Conservation (phyloP, 305 asterid species). For the Galium porrigens region DNA sequence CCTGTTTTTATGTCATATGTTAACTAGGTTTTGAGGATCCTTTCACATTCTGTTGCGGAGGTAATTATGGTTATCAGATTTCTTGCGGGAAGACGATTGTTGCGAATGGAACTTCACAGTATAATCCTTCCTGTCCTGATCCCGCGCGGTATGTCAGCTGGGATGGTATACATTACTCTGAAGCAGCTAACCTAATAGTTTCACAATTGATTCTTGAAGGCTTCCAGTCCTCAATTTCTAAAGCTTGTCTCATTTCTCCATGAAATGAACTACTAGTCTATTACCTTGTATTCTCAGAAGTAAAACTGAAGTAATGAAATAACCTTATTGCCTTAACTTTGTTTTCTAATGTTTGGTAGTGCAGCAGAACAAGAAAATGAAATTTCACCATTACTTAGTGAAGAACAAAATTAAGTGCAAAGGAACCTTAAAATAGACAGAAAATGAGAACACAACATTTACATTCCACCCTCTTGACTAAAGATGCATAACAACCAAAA, state of each 20-base stretch:
- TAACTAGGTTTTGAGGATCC: constrained; percentile 19
- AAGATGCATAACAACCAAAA: not conserved
- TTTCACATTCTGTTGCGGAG: constrained; percentile 17
- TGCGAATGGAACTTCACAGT: constrained; percentile 17
- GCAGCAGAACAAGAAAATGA: constrained; percentile 38
- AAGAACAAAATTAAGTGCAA: constrained; percentile 13
- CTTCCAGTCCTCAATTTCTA: constrained; percentile 12
- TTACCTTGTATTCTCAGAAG: not conserved
- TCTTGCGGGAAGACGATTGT: constrained; percentile 17
- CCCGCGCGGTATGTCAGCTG: constrained; percentile 23
- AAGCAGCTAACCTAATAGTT: constrained; percentile 23
- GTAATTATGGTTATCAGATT: constrained; percentile 14
- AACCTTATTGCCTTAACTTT: not conserved
- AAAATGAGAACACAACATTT: constrained; percentile 12
- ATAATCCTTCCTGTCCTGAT: constrained; percentile 16
- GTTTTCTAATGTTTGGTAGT: constrained; percentile 11
- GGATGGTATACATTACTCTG: constrained; percentile 28
- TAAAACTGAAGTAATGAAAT: not conserved
- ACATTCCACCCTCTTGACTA: constrained; percentile 8
- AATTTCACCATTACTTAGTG: constrained; percentile 31
- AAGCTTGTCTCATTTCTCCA: constrained; percentile 15
- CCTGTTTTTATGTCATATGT: not conserved
- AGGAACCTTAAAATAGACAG: constrained; percentile 17
- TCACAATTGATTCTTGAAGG: constrained; percentile 17
- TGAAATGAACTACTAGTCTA: not conserved